Percentiles rank a stretch among this genome's conserved stretches.
phyloP scores from a whole-genome alignment of 2,329 filamentous ascomycete genomes.

The Trichophyton simii region DNA sequence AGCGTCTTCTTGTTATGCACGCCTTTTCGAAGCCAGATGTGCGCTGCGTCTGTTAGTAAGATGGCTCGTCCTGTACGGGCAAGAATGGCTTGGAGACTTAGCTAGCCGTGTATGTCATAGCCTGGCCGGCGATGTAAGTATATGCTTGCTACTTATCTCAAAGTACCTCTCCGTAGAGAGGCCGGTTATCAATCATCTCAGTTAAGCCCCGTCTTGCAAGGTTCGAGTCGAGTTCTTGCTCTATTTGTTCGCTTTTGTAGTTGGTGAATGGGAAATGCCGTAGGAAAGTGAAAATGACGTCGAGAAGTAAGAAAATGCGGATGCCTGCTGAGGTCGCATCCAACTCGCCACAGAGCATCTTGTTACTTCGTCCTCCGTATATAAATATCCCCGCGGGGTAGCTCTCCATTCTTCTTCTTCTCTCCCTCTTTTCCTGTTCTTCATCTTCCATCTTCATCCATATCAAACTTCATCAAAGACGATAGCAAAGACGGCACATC shows the following conservation, averaged over 20 bases:
- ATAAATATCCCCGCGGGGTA: slow-evolving; percentile 1
- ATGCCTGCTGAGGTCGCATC: slow-evolving; percentile 4
- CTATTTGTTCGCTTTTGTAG: too few species aligned
- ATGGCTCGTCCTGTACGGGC: not conserved
- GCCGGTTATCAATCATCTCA: not conserved
- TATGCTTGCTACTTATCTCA: too few species aligned
- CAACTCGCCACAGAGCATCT: not conserved
- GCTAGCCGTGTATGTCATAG: not conserved
- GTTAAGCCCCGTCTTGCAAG: not conserved
- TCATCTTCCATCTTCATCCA: not conserved
- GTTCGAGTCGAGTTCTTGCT: not conserved
- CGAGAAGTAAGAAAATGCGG: not conserved
- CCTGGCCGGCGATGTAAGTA: too few species aligned
- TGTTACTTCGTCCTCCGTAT: not conserved
- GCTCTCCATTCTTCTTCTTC: not conserved
- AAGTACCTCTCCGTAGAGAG: not conserved
- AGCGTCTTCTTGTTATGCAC: not conserved
- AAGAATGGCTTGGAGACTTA: not conserved
- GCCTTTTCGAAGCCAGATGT: not conserved
- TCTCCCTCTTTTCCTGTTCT: not conserved
- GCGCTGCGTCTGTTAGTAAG: not conserved
- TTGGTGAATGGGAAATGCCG: too few species aligned
- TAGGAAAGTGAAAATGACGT: not conserved
- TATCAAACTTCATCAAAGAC: not conserved
- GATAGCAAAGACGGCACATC: not conserved